A percentile compares a stretch with the other conserved stretches of the same genome.
These are phyloP conservation scores for Sugiyamaella castrensis DNA, from an alignment of 1,139 yeast genomes.

Conservation along the genomic window DNA sequence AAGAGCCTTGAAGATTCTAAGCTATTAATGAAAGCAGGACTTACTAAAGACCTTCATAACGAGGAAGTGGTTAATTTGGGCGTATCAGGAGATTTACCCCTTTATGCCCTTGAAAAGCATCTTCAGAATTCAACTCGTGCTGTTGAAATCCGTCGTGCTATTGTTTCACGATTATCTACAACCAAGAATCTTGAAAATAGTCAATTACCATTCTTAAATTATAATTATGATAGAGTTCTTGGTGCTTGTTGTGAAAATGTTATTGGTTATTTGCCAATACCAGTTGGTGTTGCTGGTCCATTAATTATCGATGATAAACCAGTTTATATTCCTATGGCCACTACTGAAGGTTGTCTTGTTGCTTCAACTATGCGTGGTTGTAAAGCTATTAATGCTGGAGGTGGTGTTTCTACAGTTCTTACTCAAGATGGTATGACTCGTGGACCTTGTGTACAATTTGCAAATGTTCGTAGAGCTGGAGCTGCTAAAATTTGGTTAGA, in stretches of 20 bases:
- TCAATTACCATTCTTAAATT: slow-evolving; percentile 72
- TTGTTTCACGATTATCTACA: slow-evolving; percentile 76
- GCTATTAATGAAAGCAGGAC: slow-evolving; percentile 65
- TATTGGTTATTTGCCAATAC: slow-evolving; percentile 92
- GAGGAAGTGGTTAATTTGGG: slow-evolving; percentile 74
- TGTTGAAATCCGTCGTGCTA: slow-evolving; percentile 85
- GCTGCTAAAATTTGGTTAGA: slow-evolving; percentile 95
- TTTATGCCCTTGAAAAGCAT: slow-evolving; percentile 92
- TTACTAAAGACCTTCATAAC: slow-evolving; percentile 60
- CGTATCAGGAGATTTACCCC: slow-evolving; percentile 73
- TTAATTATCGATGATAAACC: slow-evolving; percentile 82
- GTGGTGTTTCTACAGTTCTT: slow-evolving; percentile 89
- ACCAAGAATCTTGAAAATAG: slow-evolving; percentile 75
- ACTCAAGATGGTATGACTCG: slow-evolving; percentile 98
- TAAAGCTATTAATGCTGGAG: slow-evolving; percentile 96
- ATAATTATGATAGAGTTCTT: slow-evolving; percentile 92
- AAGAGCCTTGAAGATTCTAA: slow-evolving; percentile 60
- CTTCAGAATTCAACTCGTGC: slow-evolving; percentile 86
- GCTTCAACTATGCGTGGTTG: slow-evolving; percentile 99
- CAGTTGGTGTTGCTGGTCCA: slow-evolving; percentile 98
- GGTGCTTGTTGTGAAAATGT: slow-evolving; percentile 99
- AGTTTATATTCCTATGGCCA: slow-evolving; percentile 95
- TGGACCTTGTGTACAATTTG: slow-evolving; percentile 95
- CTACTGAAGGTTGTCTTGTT: slow-evolving; percentile 97
- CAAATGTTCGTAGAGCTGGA: slow-evolving; percentile 80